Evolutionary conservation across 495 filamentous ascomycete species (phyloP).

Genomic region (Trichoderma parareesei): DNA sequence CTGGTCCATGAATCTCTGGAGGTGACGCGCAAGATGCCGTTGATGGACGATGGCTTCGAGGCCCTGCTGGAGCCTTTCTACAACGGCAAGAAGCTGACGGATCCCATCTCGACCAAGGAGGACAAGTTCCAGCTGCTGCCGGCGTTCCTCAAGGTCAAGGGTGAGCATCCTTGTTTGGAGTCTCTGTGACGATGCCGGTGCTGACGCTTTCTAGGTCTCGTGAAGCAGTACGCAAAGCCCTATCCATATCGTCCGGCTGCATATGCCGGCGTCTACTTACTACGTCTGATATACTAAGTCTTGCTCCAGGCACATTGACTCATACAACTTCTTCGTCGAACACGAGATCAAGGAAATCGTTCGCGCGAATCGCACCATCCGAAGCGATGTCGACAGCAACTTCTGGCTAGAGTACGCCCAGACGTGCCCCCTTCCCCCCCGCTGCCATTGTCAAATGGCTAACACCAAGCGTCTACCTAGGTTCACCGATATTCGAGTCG

Average conservation of each 20-base stretch:
- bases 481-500: conserved; percentile 81
- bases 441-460: background rate
- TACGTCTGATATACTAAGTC: conserved; percentile 11
- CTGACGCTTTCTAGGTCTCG: conserved; percentile 45
- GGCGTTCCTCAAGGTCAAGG: conserved; percentile 95
- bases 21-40: conserved; percentile 29
- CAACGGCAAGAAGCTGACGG: conserved; percentile 84
- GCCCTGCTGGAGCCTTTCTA: conserved; percentile 92
- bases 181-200: conserved; percentile 10
- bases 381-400: conserved; percentile 78
- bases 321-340: conserved; percentile 94
- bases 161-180: conserved; percentile 19
- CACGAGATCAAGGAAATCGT: conserved; percentile 95
- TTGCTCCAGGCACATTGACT: conserved; percentile 72
- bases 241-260: background rate
- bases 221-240: conserved; percentile 57
- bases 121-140: conserved; percentile 97
- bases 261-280: background rate
- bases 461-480: background rate
- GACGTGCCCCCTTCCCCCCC: background rate
- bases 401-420: conserved; percentile 65
- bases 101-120: conserved; percentile 81
- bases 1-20: conserved; percentile 13
- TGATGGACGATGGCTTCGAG: conserved; percentile 59
- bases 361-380: conserved; percentile 71